These are phyloP conservation scores for Fusarium pilosicola DNA, from an alignment of 2,329 filamentous ascomycete species.

Conservation along the genomic window DNA sequence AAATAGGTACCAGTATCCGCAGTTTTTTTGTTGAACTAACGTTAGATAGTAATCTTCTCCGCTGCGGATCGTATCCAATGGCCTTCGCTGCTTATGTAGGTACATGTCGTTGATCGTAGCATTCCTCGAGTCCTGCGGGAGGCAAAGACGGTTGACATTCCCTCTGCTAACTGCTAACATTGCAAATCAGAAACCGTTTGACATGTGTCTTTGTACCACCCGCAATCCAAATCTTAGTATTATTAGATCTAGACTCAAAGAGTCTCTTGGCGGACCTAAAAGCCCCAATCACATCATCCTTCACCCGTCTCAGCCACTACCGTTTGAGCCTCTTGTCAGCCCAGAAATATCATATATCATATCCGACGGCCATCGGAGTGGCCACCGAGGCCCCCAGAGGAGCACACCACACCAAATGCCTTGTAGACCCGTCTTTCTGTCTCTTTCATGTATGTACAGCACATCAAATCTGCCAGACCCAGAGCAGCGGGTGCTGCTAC, in stretches of 20 bases:
- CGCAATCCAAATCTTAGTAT: constrained; percentile 1
- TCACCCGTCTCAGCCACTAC: background rate
- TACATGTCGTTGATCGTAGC: background rate
- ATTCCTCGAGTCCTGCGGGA: constrained; percentile 20
- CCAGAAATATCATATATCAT: constrained; percentile 20
- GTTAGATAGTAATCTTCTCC: background rate
- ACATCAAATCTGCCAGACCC: constrained; percentile 6
- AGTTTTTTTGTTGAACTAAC: background rate
- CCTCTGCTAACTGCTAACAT: background rate
- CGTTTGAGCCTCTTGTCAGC: constrained; percentile 19
- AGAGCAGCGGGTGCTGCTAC: constrained; percentile 15
- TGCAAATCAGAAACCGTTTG: constrained; percentile 24
- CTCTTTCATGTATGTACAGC: background rate
- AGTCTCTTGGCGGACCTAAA: background rate
- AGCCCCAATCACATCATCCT: background rate
- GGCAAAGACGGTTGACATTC: constrained; percentile 33
- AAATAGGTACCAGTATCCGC: background rate
- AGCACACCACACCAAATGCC: background rate
- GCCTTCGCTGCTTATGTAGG: background rate
- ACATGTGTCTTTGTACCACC: constrained; percentile 15
- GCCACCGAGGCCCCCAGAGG: background rate
- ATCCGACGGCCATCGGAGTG: constrained; percentile 23
- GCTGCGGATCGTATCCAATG: background rate
- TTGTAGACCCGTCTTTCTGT: background rate
- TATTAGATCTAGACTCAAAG: background rate